Percentiles rank a stretch among this genome's conserved stretches.
Evolutionary conservation across 495 filamentous ascomycete genomes (phyloP).

Genomic region (Astrocystis sublimbata): DNA sequence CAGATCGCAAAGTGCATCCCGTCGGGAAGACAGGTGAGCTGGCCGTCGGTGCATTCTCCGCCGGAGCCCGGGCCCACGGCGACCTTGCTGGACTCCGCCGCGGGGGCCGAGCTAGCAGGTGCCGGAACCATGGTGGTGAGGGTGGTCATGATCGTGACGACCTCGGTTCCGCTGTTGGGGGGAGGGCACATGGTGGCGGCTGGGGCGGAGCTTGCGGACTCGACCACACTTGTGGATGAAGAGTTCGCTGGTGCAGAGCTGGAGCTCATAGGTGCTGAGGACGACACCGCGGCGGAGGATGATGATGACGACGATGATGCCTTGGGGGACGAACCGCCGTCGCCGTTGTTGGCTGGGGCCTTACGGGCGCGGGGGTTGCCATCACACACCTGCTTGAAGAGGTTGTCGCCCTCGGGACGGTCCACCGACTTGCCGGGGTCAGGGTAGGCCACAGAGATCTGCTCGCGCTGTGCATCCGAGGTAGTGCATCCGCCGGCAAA

Average conservation of each 20-base stretch:
- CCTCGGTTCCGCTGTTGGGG: neutral
- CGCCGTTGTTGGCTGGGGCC: neutral
- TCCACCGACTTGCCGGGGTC: conserved; percentile 27
- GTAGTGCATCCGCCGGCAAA: conserved; percentile 59
- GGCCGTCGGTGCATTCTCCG: conserved; percentile 22
- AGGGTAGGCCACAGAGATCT: conserved; percentile 29
- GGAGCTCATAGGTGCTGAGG: neutral
- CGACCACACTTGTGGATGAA: neutral
- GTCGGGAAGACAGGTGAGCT: conserved; percentile 27
- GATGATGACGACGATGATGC: too few relatives aligned
- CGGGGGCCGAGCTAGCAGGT: neutral
- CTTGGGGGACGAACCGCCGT: too few relatives aligned
- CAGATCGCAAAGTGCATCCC: conserved; percentile 27
- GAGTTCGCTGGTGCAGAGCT: neutral
- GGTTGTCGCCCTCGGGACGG: conserved; percentile 25
- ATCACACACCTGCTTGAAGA: conserved; percentile 28
- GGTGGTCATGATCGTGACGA: neutral
- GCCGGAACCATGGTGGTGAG: neutral
- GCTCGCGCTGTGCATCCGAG: conserved; percentile 48
- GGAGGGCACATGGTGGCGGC: neutral
- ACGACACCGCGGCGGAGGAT: too few relatives aligned
- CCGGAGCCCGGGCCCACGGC: neutral
- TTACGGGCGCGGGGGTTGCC: conserved; percentile 23
- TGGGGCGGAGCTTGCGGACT: neutral
- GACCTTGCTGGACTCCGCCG: neutral